Base-by-base conservation (phyloP, 1,284 basidiomycete species). In the Ceratobasidium sp. region DNA sequence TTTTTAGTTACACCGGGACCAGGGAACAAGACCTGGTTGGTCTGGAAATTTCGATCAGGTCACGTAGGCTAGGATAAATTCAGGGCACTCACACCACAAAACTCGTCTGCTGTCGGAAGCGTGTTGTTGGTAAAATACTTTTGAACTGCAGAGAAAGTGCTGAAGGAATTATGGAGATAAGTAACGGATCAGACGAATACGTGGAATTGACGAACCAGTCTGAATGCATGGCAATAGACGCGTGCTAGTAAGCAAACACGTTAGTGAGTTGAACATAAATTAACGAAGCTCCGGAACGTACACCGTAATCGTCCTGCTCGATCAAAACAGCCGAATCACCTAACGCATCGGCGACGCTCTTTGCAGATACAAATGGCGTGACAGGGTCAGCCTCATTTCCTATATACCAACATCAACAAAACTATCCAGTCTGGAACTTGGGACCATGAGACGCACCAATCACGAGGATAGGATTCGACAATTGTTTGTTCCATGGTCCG, bases 1-100 rank as follows among this genome's bases (percentile, higher is more conserved):
- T 10, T 23, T 26, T 56, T 56, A 26, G 55, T 56, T 13, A 56
- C 55, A 7, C 55, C 55, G 12, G 55, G 55, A 20, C 67, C 66
- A 40, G 79, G 75, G 70, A 79, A 79, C 15, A 79, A 39, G 1
- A 33, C n/a, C 39, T 78, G 79, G 53, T 79, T 79, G 10, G 79
- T 78, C 68, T 66, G 23, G 40, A 55, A n/a, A n/a, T 49, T 23
- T 28, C 51, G 33, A 20, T 23, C 26, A n/a, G 42, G 18, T 49
- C 26, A 4, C 46, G 23, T 23, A 23, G 42, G 13, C 9, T 5
- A 5, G 28, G 26, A 12, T n/a, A 10, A 20, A n/a, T 26, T 44
- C 13, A 18, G 33, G 7, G 40, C n/a, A 39, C 72, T 10, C 64
- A 75, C 72, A 3, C 60, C 67, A 44, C 79, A 79, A 40, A 66